Base-by-base conservation (phyloP, 805 yeast genomes). In the Candida fluviatilis region DNA sequence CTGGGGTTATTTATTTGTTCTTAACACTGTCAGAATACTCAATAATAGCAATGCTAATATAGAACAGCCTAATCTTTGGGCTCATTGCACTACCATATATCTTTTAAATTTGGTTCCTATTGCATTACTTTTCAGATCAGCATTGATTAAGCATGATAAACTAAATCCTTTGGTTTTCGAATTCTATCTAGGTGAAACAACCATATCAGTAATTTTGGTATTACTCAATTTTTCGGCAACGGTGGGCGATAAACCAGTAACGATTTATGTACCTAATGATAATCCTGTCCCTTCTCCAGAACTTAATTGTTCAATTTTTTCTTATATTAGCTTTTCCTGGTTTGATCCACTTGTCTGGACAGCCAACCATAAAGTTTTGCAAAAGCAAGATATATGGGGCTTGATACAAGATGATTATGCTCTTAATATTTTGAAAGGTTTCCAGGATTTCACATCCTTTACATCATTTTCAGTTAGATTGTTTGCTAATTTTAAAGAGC, bases 381-480 rank as follows among this genome's bases (percentile, higher is more conserved):
- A 70, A 18, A 59, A 68, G 48, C 67, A 69, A 4, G 93, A 89
- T 45, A 79, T 91, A 34, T 87, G 96, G 95, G 95, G 93, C 31
- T 71, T 93, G 46, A 67, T 75, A 43, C 75, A 76, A 46, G 84
- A 82, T 43, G 97, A 91, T 59, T 87, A 88, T 55, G 82, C 96
- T 0, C 78, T 82, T 47, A 70, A 70, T 35, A 79, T 87, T 5
- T 66, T 88, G 39, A 76, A 79, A 49, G 66, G 68, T 13, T 89
- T 84, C 60, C 82, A 82, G 54, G 10, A 16, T 16, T 30, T 16
- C 21, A 30, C 33, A 7, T 60, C 70, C 18, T 52, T 67, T 26
- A 68, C 65, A 39, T 57, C 71, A 34, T 83, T 90, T 52, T 69
- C 93, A 1, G 55, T 64, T 50, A 78, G 79, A 52, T 53, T 91